Evolutionary conservation across 164 flowering plant species (phyloP), one percentile per base, ranked within the genome.

Genomic region (Magnolia changhungtana): DNA sequence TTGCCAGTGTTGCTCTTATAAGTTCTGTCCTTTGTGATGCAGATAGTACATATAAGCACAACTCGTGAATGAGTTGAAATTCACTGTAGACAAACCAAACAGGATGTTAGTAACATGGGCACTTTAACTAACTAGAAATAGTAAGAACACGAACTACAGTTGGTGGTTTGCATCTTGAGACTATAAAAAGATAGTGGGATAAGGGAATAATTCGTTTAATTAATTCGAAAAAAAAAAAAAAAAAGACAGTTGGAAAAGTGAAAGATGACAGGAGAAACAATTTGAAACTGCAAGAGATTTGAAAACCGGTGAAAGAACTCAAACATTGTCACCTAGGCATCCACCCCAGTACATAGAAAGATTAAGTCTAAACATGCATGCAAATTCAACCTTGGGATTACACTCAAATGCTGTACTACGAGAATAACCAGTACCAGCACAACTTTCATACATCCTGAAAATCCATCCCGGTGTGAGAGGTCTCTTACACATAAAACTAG

Each of bases 11-110:
- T 64, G 97, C 98, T 37, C 97, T 86, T 83, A 94, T 91, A 67
- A 96, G 96, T 81, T 96, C 99, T 55, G 94, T 77, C 83, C 98
- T 90, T 81, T 94, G 98, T 64, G 99, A 96, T 64, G 91, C 99
- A 23, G 97, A 91, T 67, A 96, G 90, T 8, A 96, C 99, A 85
- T 94, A 96, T 71, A 96, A 87, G 92, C 98, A 96, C 80, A 96
- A 78, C 92, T 94, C 99, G 75, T 96, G 99, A 79, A 96, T 90
- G 86, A 96, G 99, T 73, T 92, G 97, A 83, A 96, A 96, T 84
- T 96, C 99, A 73, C 99, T 96, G 97, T 23, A 72, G 78, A 72
- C 74, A 81, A 78, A 66, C 52, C 80, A 81, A 71, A 72, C 66
- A 74, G 29, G 37, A 8, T 14, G n/a, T 18, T 63, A 14, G 52